Base-by-base conservation (phyloP, 345 rosid species). In the Lenwebbia sp. region DNA sequence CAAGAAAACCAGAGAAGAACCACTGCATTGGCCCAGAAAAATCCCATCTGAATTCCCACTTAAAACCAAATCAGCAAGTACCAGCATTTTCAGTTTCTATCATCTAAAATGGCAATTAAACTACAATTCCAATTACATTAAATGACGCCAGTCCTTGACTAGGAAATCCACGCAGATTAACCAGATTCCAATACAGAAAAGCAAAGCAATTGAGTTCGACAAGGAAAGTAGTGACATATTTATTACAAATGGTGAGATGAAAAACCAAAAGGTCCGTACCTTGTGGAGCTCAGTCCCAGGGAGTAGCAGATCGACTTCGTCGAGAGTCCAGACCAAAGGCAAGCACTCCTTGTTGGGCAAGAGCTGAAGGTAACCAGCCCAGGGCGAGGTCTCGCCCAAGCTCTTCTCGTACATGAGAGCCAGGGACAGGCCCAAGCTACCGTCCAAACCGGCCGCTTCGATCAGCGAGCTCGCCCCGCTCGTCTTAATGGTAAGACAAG, bases 351-450 rank as follows among this genome's bases (percentile, higher is more conserved):
- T 90, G 10, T 88, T 51, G 60, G 98, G 98, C 85, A 96, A 90
- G 86, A 95, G 90, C 91, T 93, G 96, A 14, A 95, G 93, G 82
- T 95, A 96, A 3, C 95, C 93, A 83, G 94, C 92, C 99, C 99
- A 96, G 12, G 93, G 94, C 26, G 99, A 96, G 13, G 83, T 88
- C 74, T 90, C 89, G 1, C 92, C 94, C 60, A 95, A 90, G 93
- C 96, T 92, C 88, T 62, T 92, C 92, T 96, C 99, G 85, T 91
- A 95, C 99, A 96, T 95, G 13, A 96, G 10, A 74, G 99, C 97
- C 2, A 96, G 90, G 0, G 98, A 88, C 23, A 96, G 91, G 47
- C 94, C 99, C 88, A 96, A 87, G 82, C 52, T 84, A 83, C 98
- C 99, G 52, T 90, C 94, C 55, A 96, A 84, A 53, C 92, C 94